Conservation (phyloP, 2,329 filamentous ascomycete genomes). For the Ophiosphaerella narmari region DNA sequence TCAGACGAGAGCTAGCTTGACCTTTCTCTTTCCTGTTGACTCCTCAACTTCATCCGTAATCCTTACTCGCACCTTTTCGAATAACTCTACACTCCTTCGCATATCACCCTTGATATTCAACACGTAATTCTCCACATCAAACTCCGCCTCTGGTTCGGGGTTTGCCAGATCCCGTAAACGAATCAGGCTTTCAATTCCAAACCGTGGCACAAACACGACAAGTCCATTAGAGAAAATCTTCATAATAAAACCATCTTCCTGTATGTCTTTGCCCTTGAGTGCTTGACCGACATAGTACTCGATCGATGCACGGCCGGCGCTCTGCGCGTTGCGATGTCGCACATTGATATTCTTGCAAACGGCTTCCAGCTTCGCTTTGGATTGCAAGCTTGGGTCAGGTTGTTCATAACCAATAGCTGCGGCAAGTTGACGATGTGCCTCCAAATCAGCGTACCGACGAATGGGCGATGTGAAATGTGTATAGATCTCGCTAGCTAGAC, state of each 20-base stretch:
- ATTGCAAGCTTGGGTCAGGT: slow-evolving; percentile 79
- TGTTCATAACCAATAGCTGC: slow-evolving; percentile 93
- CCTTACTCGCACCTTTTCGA: slow-evolving; percentile 86
- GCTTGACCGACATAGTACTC: slow-evolving; percentile 98
- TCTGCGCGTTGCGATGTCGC: slow-evolving; percentile 93
- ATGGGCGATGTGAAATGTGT: slow-evolving; percentile 99
- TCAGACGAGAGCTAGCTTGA: slow-evolving; percentile 67
- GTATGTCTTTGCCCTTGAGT: slow-evolving; percentile 73
- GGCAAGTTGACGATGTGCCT: slow-evolving; percentile 91
- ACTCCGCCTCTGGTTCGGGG: slow-evolving; percentile 75
- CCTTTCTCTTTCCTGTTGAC: slow-evolving; percentile 91
- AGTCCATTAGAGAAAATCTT: slow-evolving; percentile 97
- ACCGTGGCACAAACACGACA: slow-evolving; percentile 92
- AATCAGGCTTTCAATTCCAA: slow-evolving; percentile 93
- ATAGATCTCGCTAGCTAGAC: slow-evolving; percentile 94
- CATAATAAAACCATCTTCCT: slow-evolving; percentile 96
- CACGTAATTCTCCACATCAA: slow-evolving; percentile 84
- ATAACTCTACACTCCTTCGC: slow-evolving; percentile 72
- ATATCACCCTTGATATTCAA: slow-evolving; percentile 65
- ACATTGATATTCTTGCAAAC: slow-evolving; percentile 99
- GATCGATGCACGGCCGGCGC: slow-evolving; percentile 90
- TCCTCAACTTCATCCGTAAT: slow-evolving; percentile 94
- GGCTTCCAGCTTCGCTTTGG: slow-evolving; percentile 81
- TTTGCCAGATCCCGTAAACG: slow-evolving; percentile 80
- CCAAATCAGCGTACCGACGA: slow-evolving; percentile 93